These are phyloP conservation scores for Sordariomycetes sp. DNA, from an alignment of 2,329 filamentous ascomycete species.

Conservation along the genomic window DNA sequence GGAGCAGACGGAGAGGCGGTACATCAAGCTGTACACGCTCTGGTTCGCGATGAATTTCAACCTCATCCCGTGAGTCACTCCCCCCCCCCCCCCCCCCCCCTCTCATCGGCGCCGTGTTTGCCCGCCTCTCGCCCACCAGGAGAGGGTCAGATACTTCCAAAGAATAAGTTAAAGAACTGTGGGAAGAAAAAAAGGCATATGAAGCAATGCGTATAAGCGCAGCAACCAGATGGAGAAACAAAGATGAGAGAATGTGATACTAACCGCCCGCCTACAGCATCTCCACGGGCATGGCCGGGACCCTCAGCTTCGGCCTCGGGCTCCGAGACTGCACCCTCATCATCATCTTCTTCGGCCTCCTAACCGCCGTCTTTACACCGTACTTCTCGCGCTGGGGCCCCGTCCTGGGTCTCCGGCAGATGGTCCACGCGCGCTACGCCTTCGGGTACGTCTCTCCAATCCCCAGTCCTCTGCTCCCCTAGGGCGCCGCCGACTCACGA, in stretches of 20 bases:
- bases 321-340: conserved; percentile 27
- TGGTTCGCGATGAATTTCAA: conserved; percentile 18
- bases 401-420: conserved; percentile 30
- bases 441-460: conserved; percentile 9
- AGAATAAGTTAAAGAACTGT: too few species aligned
- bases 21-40: conserved; percentile 16
- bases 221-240: not conserved
- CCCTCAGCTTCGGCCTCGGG: conserved; percentile 24
- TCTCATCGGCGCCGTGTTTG: not conserved
- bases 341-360: conserved; percentile 30
- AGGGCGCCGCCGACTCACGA: not conserved
- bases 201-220: too few species aligned
- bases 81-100: not conserved
- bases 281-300: conserved; percentile 28
- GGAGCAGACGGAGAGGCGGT: conserved; percentile 15
- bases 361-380: conserved; percentile 22
- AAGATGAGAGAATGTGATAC: not conserved
- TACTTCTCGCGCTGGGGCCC: conserved; percentile 27
- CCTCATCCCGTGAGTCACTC: conserved; percentile 14
- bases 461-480: conserved; percentile 15
- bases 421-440: conserved; percentile 28
- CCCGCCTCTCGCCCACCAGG: too few species aligned
- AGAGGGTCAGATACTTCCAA: too few species aligned
- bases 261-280: conserved; percentile 14
- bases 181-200: too few species aligned